Percentiles rank a stretch among this genome's conserved stretches.
phyloP scores from a whole-genome alignment of 2,329 filamentous ascomycete species.

The Talaromyces sp. region DNA sequence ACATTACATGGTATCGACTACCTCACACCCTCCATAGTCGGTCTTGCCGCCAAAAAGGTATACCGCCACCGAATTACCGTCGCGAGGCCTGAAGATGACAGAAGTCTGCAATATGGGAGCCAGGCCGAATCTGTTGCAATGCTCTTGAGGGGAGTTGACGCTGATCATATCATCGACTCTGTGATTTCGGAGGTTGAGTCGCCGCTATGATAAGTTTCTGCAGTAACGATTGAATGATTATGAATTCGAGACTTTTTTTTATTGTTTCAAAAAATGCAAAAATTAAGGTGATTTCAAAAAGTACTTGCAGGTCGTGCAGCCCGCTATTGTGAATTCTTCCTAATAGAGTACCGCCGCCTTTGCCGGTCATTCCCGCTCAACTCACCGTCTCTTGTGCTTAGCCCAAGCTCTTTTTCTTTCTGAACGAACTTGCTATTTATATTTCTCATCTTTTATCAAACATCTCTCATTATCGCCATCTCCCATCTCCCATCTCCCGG shows the following conservation, averaged over 20 bases:
- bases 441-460: neutral
- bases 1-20: constrained; percentile 75
- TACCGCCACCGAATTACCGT: constrained; percentile 80
- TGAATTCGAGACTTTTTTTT: neutral
- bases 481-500: too few species aligned
- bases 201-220: constrained; percentile 39
- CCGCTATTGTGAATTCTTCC: neutral
- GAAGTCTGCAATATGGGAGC: constrained; percentile 92
- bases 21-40: constrained; percentile 77
- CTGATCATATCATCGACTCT: constrained; percentile 54
- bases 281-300: neutral
- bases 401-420: neutral
- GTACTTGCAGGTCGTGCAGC: too few species aligned
- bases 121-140: constrained; percentile 62
- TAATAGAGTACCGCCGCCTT: neutral
- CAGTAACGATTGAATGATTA: neutral
- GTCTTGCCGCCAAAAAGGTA: constrained; percentile 76
- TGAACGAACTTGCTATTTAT: neutral
- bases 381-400: neutral
- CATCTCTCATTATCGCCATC: too few species aligned
- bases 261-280: neutral
- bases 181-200: constrained; percentile 53
- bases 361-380: neutral
- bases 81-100: constrained; percentile 63
- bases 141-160: constrained; percentile 56